Base-by-base conservation (phyloP, 2,329 filamentous ascomycete genomes). In the Penicillium italicum region DNA sequence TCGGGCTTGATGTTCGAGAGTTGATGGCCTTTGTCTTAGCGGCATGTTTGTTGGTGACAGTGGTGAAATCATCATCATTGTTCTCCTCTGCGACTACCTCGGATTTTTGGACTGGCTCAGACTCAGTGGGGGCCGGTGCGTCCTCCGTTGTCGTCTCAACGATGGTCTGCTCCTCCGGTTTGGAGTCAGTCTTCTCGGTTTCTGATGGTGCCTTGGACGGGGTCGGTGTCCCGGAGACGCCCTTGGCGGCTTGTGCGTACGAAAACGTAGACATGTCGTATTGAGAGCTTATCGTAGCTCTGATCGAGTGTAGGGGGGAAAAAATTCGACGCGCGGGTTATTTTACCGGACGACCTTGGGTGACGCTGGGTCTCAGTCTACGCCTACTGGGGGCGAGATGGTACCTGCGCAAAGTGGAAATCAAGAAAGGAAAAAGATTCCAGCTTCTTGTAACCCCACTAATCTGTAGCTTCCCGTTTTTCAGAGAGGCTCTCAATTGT, bases 181-280 rank as follows among this genome's bases (percentile, higher is more conserved):
- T 68, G 40, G 68, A 61, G 20, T 66, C 61, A 53, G 64, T 59
- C 47, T 65, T 69, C 50, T 62, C 66, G 42, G 66, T 62, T 26
- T 72, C 69, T 59, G 65, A 59, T 31, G 59, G 59, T 22, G 66
- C 50, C 67, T 81, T 81, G 65, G 74, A 76, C 28, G 76, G 68
- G 43, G 74, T 70, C 54, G 76, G 66, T 57, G 77, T 74, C 48
- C 80, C 70, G 53, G 83, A 77, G 67, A 88, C 83, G 69, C 92
- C 91, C 75, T 94, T 94, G 57, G 93, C 93, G 70, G 93, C 93
- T 82, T 96, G 91, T 68, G 93, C 93, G 76, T 97, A 97, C 57
- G 93, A 97, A 73, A 97, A 96, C 33, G 84, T 80, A 59, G 84
- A 80, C 60, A 83, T 77, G 68, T 68, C 68, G 65, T 69, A 61